Base-by-base conservation (phyloP, 2,329 filamentous ascomycete genomes). In the Thelonectria discophora region DNA sequence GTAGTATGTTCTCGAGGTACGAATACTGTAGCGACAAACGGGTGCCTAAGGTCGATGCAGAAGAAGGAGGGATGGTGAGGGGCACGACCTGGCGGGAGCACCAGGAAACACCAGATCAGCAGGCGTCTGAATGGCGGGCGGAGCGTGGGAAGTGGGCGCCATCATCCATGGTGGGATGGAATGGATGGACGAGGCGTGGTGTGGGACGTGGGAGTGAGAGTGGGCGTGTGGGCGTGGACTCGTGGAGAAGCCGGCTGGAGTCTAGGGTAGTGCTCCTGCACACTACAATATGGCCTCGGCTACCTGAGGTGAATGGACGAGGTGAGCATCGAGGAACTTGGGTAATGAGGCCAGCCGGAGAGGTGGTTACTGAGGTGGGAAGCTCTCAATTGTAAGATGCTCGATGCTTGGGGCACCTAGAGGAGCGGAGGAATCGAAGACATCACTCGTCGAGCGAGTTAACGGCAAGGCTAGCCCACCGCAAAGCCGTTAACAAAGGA, bases 11-110 rank as follows among this genome's bases (percentile, higher is more conserved):
- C n/a, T n/a, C n/a, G 27, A 53, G 53, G 34, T 48, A 24, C 21
- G 21, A 6, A 24, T 24, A 6, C 21, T 24, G 21, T 24, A 53
- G 55, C 45, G 51, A 57, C 20, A 56, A 37, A 39, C 27, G 32
- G 58, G 42, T 61, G 48, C 53, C 53, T 61, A 18, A 42, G 27
- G 42, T 30, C 27, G 27, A 45, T 27, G 49, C 43, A 53, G 34
- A 37, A 50, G 51, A 49, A 55, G 48, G 64, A 54, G 52, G 48
- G 65, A 58, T 58, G 57, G 70, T 62, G 69, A 71, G 69, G 69
- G 69, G 69, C 69, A 68, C 61, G 64, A 57, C 47, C 60, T 46
- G 45, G 62, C 59, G 59, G 62, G 65, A 56, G 57, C 53, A 46
- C 55, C 53, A 62, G 43, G 32, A 49, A 34, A 32, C 48, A 58